phyloP scores from a whole-genome alignment of 768 basidiomycete genomes.

The Terana coerulea region DNA sequence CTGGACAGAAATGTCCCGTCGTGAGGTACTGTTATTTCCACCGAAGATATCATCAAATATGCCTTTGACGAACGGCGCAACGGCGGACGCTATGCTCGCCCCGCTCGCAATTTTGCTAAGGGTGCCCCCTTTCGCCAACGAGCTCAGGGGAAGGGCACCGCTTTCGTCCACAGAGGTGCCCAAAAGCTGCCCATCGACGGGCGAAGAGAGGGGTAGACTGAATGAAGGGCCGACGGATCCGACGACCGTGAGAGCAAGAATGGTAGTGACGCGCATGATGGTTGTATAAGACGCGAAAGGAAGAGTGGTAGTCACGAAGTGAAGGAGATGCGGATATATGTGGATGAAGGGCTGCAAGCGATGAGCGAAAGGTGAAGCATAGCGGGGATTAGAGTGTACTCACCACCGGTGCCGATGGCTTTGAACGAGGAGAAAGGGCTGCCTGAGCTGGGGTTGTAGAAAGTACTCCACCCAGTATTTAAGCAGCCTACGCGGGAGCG shows the following conservation, averaged over 20 bases:
- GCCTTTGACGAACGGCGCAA: background rate
- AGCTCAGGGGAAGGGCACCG: background rate
- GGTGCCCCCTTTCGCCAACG: background rate
- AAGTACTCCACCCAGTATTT: no score
- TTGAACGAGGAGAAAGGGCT: no score
- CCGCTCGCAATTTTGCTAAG: background rate
- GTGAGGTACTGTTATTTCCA: background rate
- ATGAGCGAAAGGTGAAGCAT: background rate
- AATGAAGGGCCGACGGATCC: background rate
- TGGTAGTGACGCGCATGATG: conserved; percentile 4
- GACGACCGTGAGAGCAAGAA: background rate
- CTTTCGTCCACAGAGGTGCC: background rate
- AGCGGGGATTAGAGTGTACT: background rate
- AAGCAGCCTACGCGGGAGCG: no score
- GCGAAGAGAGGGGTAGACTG: background rate
- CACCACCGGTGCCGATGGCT: no score
- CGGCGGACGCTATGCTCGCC: background rate
- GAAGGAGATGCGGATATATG: background rate
- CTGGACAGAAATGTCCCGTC: background rate
- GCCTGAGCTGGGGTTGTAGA: no score
- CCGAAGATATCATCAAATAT: background rate
- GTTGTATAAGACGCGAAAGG: background rate
- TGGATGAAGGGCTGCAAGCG: background rate
- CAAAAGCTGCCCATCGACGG: background rate
- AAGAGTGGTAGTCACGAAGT: background rate